phyloP scores from a whole-genome alignment of 495 filamentous ascomycete species.

The Daldinia loculata region DNA sequence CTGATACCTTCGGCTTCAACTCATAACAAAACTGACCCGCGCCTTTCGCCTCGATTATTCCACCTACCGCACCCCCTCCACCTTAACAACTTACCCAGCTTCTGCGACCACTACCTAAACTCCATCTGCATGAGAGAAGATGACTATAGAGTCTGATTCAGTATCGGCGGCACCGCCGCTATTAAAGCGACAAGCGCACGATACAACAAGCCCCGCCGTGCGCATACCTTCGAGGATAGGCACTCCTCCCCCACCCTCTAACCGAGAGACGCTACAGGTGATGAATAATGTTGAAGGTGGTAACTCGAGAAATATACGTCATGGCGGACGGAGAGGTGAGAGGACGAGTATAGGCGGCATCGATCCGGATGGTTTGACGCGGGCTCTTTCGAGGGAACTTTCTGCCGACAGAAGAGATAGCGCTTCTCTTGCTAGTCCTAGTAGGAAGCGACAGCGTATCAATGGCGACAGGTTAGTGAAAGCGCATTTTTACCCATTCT shows the following conservation, averaged over 20 bases:
- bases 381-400: slow-evolving; percentile 46
- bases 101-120: not conserved
- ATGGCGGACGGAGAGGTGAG: slow-evolving; percentile 43
- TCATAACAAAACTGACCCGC: slow-evolving; percentile 9
- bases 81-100: not conserved
- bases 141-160: slow-evolving; percentile 51
- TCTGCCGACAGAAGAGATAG: slow-evolving; percentile 62
- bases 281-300: slow-evolving; percentile 44
- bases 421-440: slow-evolving; percentile 79
- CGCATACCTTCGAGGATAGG: slow-evolving; percentile 49
- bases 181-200: slow-evolving; percentile 50
- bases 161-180: slow-evolving; percentile 41
- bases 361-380: slow-evolving; percentile 50
- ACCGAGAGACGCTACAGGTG: slow-evolving; percentile 47
- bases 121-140: slow-evolving; percentile 16
- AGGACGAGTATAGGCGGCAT: slow-evolving; percentile 39
- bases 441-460: slow-evolving; percentile 84
- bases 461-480: slow-evolving; percentile 77
- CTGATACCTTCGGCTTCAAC: not conserved
- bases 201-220: slow-evolving; percentile 43
- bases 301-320: slow-evolving; percentile 42
- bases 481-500: not conserved
- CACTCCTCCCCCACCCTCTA: slow-evolving; percentile 52
- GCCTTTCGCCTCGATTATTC: not conserved
- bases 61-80: not conserved